Percentiles rank a stretch among this genome's conserved stretches.
These are phyloP conservation scores for Haplosporangium sp. DNA, from an alignment of 371 early-diverging fungal genomes.

Conservation along the genomic window DNA sequence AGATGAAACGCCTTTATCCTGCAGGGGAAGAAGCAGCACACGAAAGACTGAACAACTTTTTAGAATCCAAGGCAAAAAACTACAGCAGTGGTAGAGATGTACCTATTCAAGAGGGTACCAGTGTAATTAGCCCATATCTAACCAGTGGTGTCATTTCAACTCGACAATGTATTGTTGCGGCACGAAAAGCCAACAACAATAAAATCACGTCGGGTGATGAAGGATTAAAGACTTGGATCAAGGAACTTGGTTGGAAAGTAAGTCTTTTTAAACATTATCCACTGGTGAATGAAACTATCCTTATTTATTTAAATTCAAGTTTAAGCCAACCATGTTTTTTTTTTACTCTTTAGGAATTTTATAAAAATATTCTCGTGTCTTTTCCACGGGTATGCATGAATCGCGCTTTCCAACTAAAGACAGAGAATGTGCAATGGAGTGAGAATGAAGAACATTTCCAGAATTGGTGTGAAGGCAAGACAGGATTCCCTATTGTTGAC, in stretches of 20 bases:
- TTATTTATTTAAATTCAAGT: no score
- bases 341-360: constrained; percentile 61
- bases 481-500: constrained; percentile 80
- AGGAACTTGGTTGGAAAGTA: constrained; percentile 68
- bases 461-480: constrained; percentile 71
- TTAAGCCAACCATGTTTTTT: not conserved
- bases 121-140: constrained; percentile 55
- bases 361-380: constrained; percentile 65
- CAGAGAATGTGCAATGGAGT: constrained; percentile 57
- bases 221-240: constrained; percentile 61
- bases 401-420: constrained; percentile 66
- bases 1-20: constrained; percentile 45
- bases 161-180: constrained; percentile 60
- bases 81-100: constrained; percentile 49
- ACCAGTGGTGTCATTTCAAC: constrained; percentile 62
- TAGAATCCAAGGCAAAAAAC: constrained; percentile 18
- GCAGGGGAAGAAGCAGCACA: constrained; percentile 57
- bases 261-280: not conserved
- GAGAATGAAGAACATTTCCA: constrained; percentile 53
- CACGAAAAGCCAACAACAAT: constrained; percentile 57
- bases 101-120: constrained; percentile 40
- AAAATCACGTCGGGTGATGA: constrained; percentile 59
- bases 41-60: constrained; percentile 35
- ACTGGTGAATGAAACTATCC: no score
- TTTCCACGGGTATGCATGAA: constrained; percentile 72